A percentile compares a stretch with the other conserved stretches of the same genome.
Conservation (phyloP, 1,284 basidiomycete genomes). For the Sporisorium exsertum region DNA sequence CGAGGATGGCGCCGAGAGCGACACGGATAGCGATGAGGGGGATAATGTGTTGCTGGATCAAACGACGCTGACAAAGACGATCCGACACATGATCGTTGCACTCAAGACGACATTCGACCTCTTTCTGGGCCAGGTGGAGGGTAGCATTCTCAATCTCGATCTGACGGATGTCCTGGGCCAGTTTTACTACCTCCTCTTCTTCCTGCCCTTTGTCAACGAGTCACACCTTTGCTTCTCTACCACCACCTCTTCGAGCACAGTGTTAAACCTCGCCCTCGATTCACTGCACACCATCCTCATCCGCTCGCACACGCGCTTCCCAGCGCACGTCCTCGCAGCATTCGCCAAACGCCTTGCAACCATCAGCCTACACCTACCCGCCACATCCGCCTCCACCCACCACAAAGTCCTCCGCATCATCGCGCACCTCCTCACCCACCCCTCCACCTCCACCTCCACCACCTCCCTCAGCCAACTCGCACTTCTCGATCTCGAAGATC, state of each 20-base stretch:
- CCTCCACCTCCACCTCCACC: constrained; percentile 15
- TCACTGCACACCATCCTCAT: constrained; percentile 77
- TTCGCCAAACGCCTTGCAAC: constrained; percentile 85
- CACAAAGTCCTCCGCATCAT: constrained; percentile 16
- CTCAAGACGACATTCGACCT: constrained; percentile 96
- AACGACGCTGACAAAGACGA: constrained; percentile 62
- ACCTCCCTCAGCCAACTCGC: constrained; percentile 20
- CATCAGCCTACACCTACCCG: constrained; percentile 27
- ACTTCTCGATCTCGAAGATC: constrained; percentile 37
- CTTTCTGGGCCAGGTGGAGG: constrained; percentile 96
- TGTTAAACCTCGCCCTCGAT: constrained; percentile 37
- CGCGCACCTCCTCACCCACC: constrained; percentile 26
- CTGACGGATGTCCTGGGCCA: constrained; percentile 86
- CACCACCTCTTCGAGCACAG: background rate
- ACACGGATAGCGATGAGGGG: constrained; percentile 7
- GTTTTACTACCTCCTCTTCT: constrained; percentile 75
- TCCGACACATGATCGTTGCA: constrained; percentile 80
- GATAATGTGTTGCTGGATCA: constrained; percentile 38
- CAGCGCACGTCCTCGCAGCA: constrained; percentile 76
- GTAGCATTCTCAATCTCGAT: constrained; percentile 85
- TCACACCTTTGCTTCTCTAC: constrained; percentile 69
- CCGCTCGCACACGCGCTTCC: constrained; percentile 78
- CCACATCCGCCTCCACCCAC: background rate
- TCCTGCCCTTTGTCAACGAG: constrained; percentile 71
- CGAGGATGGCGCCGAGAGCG: background rate